Base-by-base conservation (phyloP, 495 filamentous ascomycete genomes). In the Penicillium steckii region DNA sequence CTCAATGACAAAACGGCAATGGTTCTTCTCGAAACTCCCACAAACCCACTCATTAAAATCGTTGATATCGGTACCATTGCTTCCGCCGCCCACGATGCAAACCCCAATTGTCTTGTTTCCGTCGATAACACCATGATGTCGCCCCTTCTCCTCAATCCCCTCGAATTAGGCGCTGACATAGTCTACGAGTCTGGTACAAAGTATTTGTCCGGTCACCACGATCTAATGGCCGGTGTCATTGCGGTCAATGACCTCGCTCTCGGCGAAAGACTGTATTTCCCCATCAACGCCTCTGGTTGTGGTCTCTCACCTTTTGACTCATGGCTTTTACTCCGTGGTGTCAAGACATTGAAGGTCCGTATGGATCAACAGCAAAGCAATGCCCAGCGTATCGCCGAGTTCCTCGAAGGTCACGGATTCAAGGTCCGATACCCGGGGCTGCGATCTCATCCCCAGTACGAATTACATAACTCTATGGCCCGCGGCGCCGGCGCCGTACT, bases 81-180 rank as follows among this genome's bases (percentile, higher is more conserved):
- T 7, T 69, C 80, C 13, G 71, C 83, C 18, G 82, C 87, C 3
- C 93, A 97, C 70, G 83, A 83, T 46, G 84, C 80, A 7, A 95
- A 93, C 66, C 77, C 85, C n/a, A 82, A 78, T 54, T 86, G 86
- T n/a, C 71, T 97, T 29, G 91, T 98, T 12, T 81, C 87, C 7
- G 93, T 97, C 23, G 94, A 98, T 71, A 98, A 98, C 75, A 97
- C 94, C 41, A 98, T 98, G 94, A 87, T 98, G 58, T 96, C 90
- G 0, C 94, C 94, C 8, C 83, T 95, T 65, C 85, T 97, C 13
- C 85, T 83, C 53, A 97, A 94, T 70, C 94, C 94, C 8, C 82
- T 97, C 4, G 92, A 96, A 33, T 78, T 97, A 18, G 94, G 95
- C 29, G 91, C 94, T 3, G 94, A 98, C 64, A 89, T 97, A 55